Base-by-base conservation (phyloP, 1,284 basidiomycete genomes). In the Puccinia coronata region DNA sequence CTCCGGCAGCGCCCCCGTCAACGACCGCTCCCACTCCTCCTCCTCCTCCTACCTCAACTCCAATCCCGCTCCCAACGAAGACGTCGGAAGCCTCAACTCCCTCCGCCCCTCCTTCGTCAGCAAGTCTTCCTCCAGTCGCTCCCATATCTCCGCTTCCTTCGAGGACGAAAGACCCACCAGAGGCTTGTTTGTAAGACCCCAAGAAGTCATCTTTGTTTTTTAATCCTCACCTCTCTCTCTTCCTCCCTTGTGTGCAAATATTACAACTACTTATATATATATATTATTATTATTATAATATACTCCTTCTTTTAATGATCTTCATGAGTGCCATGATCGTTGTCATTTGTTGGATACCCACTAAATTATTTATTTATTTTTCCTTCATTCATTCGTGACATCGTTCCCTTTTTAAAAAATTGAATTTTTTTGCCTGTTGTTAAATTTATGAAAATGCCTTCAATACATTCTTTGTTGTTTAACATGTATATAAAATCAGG, bases 121-220 rank as follows among this genome's bases (percentile, higher is more conserved):
- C 61, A 65, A 61, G 8, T 53, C 34, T 55, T 28, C 39, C 49
- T 67, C 63, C 25, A 65, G 41, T 55, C 43, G 75, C n/a, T 49
- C 55, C 31, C 53, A 49, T 53, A 36, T 47, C 51, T 70, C 67
- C 20, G 39, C 36, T 20, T 41, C 63, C 8, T 41, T 16, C 6
- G 77, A 71, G 23, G 77, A 80, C 25, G 77, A 71, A 51, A 39
- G 65, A 47, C 49, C 53, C 11, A 80, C 77, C 51, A 36, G 77
- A 80, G 77, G 77, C 18, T 80, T 80, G 39, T 80, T 80, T 47
- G 77, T 80, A n/a, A 71, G 67, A 59, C 77, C 77, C 31, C 77
- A 80, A 55, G 77, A 80, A 71, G 77, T 80, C 47, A 80, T 80
- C 57, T 80, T 80, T 70, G 77, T 80, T 12, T 80, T 80, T 71